These are phyloP conservation scores for Stachybotrys echinatus DNA, from an alignment of 2,329 filamentous ascomycete genomes.

Conservation along the genomic window DNA sequence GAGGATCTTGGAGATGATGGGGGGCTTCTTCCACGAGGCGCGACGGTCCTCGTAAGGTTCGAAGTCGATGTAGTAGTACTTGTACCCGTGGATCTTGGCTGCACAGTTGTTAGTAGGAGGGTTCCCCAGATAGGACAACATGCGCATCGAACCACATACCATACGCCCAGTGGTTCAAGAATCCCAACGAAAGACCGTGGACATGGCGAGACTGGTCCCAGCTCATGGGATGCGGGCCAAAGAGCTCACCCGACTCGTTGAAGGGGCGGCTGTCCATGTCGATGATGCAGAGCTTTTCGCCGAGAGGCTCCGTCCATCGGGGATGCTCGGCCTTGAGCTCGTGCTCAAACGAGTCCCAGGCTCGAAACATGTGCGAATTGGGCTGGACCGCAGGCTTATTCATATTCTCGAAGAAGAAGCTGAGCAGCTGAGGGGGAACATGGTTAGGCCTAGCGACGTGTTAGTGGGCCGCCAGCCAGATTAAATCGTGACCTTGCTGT, in stretches of 20 bases:
- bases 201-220: slow-evolving; percentile 27
- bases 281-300: slow-evolving; percentile 37
- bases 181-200: slow-evolving; percentile 31
- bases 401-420: slow-evolving; percentile 26
- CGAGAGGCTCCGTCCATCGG: slow-evolving; percentile 26
- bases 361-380: slow-evolving; percentile 17
- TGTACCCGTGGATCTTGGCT: slow-evolving; percentile 42
- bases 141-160: slow-evolving; percentile 22
- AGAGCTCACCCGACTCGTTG: slow-evolving; percentile 27
- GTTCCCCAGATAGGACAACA: not conserved
- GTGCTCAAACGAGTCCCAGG: slow-evolving; percentile 26
- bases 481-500: no score
- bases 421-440: slow-evolving; percentile 13
- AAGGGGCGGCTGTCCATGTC: slow-evolving; percentile 38
- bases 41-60: slow-evolving; percentile 33
- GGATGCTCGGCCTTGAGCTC: slow-evolving; percentile 18
- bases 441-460: not conserved
- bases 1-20: slow-evolving; percentile 35
- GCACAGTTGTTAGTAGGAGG: slow-evolving; percentile 11
- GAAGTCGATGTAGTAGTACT: slow-evolving; percentile 38
- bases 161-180: slow-evolving; percentile 40
- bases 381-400: slow-evolving; percentile 22
- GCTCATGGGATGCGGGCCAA: slow-evolving; percentile 24
- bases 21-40: slow-evolving; percentile 41
- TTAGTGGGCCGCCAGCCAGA: not conserved